Base-by-base conservation (phyloP, 148 eudicot species). In the Bassia scoparia region DNA sequence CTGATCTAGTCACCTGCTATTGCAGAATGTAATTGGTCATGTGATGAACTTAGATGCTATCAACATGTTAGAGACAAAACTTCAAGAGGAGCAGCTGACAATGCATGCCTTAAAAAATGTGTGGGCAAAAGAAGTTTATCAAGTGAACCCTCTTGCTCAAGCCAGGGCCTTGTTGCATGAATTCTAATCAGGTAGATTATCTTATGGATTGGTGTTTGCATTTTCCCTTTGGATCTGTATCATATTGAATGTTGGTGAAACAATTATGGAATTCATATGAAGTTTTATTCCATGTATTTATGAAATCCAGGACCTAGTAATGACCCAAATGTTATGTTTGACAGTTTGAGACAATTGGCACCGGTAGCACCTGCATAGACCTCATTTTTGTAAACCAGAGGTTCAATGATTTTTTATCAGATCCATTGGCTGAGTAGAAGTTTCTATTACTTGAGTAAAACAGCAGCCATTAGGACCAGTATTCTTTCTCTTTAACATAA, bases 101-200 rank as follows among this genome's bases (percentile, higher is more conserved):
- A 60, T 87, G 82, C 89, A 79, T 68, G 77, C 85, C 1, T 54
- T 89, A 78, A 83, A 71, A 74, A 88, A 91, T 81, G 77, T 94
- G 76, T 89, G 93, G 98, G 89, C 78, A 43, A 73, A 76, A 48
- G 86, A 87, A 73, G 93, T 91, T 78, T 55, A 21, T 68, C 83
- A 67, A 53, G 69, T 79, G 44, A 71, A 87, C 76, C 78, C 86
- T 56, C 87, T 91, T 44, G 38, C 76, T 61, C 88, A 89, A 82
- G 93, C 96, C 48, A 86, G 90, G 83, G 83, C 71, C 76, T 70
- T 86, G 31, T 49, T 86, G 61, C 85, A 81, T 83, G 83, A 81
- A 74, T 81, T 72, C 24, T 50, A 70, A 78, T 53, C 81, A 72
- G 71, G 78, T 77, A 81, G 73, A 52, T 15, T 62, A n/a, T 44